phyloP scores from a whole-genome alignment of 2,329 filamentous ascomycete species.

The Fusarium devonianum region DNA sequence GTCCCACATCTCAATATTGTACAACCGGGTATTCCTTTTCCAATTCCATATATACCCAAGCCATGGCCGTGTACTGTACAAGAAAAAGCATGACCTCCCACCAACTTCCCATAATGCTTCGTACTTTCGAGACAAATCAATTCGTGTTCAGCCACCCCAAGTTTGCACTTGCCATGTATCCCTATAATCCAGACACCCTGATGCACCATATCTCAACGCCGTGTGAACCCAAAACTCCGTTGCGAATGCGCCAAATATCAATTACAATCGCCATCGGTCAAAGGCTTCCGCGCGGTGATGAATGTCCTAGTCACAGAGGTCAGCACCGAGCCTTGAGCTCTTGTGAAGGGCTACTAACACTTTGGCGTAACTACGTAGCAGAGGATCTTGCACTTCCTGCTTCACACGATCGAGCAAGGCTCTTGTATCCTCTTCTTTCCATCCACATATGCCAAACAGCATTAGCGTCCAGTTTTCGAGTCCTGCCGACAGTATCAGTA shows the following conservation, averaged over 20 bases:
- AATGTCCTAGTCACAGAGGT: slow-evolving; percentile 38
- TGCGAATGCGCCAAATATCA: slow-evolving; percentile 6
- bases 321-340: background rate
- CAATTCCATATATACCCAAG: background rate
- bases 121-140: no score
- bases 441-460: slow-evolving; percentile 45
- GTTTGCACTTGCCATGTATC: background rate
- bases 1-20: background rate
- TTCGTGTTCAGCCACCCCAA: background rate
- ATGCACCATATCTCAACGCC: slow-evolving; percentile 10
- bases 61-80: background rate
- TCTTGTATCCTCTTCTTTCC: slow-evolving; percentile 44
- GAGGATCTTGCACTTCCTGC: slow-evolving; percentile 43
- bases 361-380: slow-evolving; percentile 42
- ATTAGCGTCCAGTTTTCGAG: slow-evolving; percentile 45
- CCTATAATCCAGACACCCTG: no score
- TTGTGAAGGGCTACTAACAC: slow-evolving; percentile 37
- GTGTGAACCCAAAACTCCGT: slow-evolving; percentile 20
- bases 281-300: slow-evolving; percentile 44
- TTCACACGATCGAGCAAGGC: slow-evolving; percentile 44
- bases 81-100: background rate
- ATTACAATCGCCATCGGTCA: background rate
- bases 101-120: background rate
- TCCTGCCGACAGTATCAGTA: slow-evolving; percentile 25
- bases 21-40: slow-evolving; percentile 7